A percentile compares a stretch with the other conserved stretches of the same genome.
phyloP scores from a whole-genome alignment of 2,329 filamentous ascomycete species.

The Cladosporium cucumerinum region DNA sequence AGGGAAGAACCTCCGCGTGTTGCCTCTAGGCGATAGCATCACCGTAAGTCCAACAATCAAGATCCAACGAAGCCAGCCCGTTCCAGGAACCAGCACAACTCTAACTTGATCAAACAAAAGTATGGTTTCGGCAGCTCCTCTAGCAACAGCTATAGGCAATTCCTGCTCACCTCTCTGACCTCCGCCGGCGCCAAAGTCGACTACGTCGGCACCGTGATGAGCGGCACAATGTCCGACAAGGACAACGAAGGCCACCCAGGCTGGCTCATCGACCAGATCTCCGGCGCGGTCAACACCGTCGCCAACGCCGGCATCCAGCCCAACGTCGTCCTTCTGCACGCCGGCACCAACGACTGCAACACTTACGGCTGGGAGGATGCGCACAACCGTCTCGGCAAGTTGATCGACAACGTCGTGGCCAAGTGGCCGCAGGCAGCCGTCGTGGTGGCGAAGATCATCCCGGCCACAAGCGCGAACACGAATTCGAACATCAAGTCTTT shows the following conservation, averaged over 20 bases:
- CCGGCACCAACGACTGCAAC: conserved; percentile 18
- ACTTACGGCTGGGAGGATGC: conserved; percentile 12
- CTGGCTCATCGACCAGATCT: conserved; percentile 19
- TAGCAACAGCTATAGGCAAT: conserved; percentile 19
- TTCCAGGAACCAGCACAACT: neutral
- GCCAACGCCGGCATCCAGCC: conserved; percentile 1
- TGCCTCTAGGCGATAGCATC: conserved; percentile 14
- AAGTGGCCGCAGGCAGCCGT: conserved; percentile 17
- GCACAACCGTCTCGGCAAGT: conserved; percentile 5
- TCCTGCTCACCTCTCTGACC: conserved; percentile 10
- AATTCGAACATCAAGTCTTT: neutral
- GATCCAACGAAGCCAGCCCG: neutral
- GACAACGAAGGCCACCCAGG: conserved; percentile 19
- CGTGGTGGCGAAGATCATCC: conserved; percentile 16
- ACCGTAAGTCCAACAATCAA: neutral
- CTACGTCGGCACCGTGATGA: conserved; percentile 13
- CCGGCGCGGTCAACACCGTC: conserved; percentile 8
- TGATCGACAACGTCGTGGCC: conserved; percentile 17
- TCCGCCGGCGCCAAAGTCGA: conserved; percentile 15
- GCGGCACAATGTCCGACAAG: conserved; percentile 18
- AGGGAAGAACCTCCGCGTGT: conserved; percentile 6
- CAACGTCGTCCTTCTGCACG: conserved; percentile 18
- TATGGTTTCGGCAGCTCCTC: conserved; percentile 10
- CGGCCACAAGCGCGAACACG: neutral
- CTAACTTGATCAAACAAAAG: neutral